phyloP scores from a whole-genome alignment of 495 filamentous ascomycete species.

The Lepraria neglecta region DNA sequence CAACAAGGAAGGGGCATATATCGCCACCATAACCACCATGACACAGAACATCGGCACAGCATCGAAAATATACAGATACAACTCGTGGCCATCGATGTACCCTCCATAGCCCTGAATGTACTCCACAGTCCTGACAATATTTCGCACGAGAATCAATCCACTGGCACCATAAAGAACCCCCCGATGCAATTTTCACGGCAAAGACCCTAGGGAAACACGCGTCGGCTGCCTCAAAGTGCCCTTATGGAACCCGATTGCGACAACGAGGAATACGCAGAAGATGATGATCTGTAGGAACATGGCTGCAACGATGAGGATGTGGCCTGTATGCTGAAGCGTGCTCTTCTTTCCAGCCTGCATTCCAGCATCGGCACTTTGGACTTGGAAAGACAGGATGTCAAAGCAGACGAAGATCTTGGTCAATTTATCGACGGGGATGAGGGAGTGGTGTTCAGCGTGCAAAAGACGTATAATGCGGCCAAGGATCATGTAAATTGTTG shows the following conservation, averaged over 20 bases:
- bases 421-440: slow-evolving; percentile 39
- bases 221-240: slow-evolving; percentile 14
- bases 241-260: slow-evolving; percentile 25
- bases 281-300: slow-evolving; percentile 44
- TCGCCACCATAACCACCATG: slow-evolving; percentile 39
- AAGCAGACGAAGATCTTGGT: slow-evolving; percentile 42
- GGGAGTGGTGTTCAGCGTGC: slow-evolving; percentile 33
- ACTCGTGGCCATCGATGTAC: slow-evolving; percentile 47
- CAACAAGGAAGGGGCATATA: no score
- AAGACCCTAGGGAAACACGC: no score
- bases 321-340: slow-evolving; percentile 31
- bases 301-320: slow-evolving; percentile 47
- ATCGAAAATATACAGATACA: slow-evolving; percentile 59
- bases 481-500: slow-evolving; percentile 33
- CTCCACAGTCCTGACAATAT: slow-evolving; percentile 55
- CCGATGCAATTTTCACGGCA: slow-evolving; percentile 46
- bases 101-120: slow-evolving; percentile 52
- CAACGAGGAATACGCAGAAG: slow-evolving; percentile 43
- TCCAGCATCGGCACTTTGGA: slow-evolving; percentile 38
- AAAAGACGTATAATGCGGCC: slow-evolving; percentile 24
- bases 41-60: slow-evolving; percentile 49
- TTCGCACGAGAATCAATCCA: slow-evolving; percentile 53
- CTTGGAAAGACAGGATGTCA: slow-evolving; percentile 45
- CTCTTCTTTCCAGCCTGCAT: slow-evolving; percentile 13
- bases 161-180: slow-evolving; percentile 47